Conservation (phyloP, 1,284 basidiomycete genomes). For the Cystobasidium pallidum region DNA sequence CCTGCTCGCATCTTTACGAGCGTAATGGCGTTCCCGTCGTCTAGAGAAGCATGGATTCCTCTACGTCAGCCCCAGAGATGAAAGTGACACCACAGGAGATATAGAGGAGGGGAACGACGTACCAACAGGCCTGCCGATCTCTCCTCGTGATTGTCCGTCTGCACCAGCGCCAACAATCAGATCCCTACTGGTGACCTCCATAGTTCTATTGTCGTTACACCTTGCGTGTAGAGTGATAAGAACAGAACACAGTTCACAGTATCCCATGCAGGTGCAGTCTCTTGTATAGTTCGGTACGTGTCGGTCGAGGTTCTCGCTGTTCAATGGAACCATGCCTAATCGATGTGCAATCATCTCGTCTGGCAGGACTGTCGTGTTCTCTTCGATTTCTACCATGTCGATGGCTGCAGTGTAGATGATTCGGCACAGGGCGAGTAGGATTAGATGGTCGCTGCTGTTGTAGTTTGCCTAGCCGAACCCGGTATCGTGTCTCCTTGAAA, state of each 20-base stretch:
- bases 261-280: conserved; percentile 79
- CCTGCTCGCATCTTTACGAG: conserved; percentile 92
- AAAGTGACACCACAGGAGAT: background rate
- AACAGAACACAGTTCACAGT: conserved; percentile 80
- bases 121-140: conserved; percentile 52
- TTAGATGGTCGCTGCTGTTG: conserved; percentile 24
- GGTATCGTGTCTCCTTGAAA: conserved; percentile 13
- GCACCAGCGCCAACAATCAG: conserved; percentile 65
- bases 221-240: conserved; percentile 71
- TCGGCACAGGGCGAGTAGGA: background rate
- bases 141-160: conserved; percentile 54
- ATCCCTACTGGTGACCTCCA: conserved; percentile 80
- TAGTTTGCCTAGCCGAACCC: background rate
- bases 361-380: conserved; percentile 90
- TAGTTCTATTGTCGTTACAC: conserved; percentile 65
- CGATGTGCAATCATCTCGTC: conserved; percentile 98
- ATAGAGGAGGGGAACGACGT: background rate
- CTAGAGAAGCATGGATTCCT: conserved; percentile 17
- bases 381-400: conserved; percentile 90
- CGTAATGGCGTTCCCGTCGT: conserved; percentile 63
- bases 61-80: background rate
- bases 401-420: conserved; percentile 67
- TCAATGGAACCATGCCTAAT: conserved; percentile 88
- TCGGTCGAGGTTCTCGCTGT: conserved; percentile 61
- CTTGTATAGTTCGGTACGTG: conserved; percentile 80